Evolutionary conservation across 805 yeast species (phyloP).

Genomic region (Hanseniaspora hatyaiensis): DNA sequence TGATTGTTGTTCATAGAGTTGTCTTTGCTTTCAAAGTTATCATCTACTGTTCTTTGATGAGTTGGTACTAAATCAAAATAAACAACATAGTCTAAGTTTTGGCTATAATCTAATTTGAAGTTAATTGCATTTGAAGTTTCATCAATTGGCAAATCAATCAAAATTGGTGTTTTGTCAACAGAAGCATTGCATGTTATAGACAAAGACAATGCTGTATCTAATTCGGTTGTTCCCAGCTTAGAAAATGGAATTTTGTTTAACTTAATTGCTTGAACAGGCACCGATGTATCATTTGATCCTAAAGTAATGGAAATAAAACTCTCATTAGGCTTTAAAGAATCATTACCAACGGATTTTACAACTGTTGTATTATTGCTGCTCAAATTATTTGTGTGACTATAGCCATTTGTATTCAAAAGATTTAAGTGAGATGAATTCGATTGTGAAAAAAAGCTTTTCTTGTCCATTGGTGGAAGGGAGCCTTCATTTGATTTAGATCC

Average conservation of each 20-base stretch:
- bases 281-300: conserved; percentile 74
- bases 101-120: conserved; percentile 45
- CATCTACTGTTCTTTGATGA: conserved; percentile 35
- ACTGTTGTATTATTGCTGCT: conserved; percentile 6
- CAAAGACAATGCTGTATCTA: conserved; percentile 77
- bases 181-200: conserved; percentile 37
- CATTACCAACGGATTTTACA: conserved; percentile 70
- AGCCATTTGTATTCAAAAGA: background rate
- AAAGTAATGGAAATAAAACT: conserved; percentile 67
- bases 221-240: conserved; percentile 65
- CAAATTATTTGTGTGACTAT: background rate
- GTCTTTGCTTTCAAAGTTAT: conserved; percentile 5
- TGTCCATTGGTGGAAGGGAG: background rate
- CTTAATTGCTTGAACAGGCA: conserved; percentile 45
- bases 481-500: background rate
- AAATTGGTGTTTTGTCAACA: conserved; percentile 43
- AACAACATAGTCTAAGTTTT: conserved; percentile 44
- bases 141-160: conserved; percentile 71
- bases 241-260: conserved; percentile 65
- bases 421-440: conserved; percentile 16
- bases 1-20: too few species aligned
- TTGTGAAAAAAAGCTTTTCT: background rate
- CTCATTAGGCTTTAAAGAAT: conserved; percentile 52
- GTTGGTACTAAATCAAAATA: conserved; percentile 86
- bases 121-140: conserved; percentile 62